Evolutionary conservation across 1,284 basidiomycete genomes (phyloP).

Genomic region (Schizophyllum amplum): DNA sequence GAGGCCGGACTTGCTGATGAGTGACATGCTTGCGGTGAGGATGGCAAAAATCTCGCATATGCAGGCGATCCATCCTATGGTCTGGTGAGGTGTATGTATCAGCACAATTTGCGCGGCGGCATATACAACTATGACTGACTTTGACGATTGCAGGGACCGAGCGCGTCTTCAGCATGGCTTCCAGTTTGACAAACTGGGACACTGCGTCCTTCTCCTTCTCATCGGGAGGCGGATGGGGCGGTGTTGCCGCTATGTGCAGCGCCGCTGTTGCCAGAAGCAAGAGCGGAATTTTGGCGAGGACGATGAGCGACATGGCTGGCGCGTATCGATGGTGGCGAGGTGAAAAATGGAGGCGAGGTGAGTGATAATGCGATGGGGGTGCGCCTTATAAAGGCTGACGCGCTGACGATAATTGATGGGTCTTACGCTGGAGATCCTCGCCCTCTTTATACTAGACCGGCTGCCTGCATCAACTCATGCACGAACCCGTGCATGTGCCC

Average conservation of each 20-base stretch:
- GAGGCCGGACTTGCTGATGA: constrained; percentile 19
- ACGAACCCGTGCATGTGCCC: neutral
- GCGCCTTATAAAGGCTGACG: constrained; percentile 7
- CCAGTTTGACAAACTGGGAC: constrained; percentile 22
- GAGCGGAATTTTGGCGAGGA: constrained; percentile 25
- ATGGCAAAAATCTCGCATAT: constrained; percentile 13
- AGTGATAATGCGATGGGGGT: constrained; percentile 2
- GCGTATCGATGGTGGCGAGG: neutral
- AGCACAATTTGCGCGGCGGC: neutral
- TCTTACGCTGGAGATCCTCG: constrained; percentile 11
- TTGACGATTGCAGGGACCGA: constrained; percentile 23
- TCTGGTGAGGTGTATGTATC: constrained; percentile 26
- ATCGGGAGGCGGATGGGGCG: constrained; percentile 31
- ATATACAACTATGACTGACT: constrained; percentile 15
- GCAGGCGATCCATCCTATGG: constrained; percentile 23
- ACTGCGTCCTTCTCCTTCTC: constrained; percentile 20
- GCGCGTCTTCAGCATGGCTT: constrained; percentile 26
- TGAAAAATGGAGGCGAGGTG: neutral
- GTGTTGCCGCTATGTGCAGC: constrained; percentile 28
- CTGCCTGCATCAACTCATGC: constrained; percentile 8
- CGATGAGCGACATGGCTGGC: constrained; percentile 16
- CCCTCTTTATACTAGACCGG: constrained; percentile 7
- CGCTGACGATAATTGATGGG: neutral
- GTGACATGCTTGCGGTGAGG: constrained; percentile 19
- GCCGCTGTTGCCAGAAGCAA: constrained; percentile 28